A percentile compares a stretch with the other conserved stretches of the same genome.
These are phyloP conservation scores for Aspergillus ruber DNA, from an alignment of 2,329 filamentous ascomycete species.

Conservation along the genomic window DNA sequence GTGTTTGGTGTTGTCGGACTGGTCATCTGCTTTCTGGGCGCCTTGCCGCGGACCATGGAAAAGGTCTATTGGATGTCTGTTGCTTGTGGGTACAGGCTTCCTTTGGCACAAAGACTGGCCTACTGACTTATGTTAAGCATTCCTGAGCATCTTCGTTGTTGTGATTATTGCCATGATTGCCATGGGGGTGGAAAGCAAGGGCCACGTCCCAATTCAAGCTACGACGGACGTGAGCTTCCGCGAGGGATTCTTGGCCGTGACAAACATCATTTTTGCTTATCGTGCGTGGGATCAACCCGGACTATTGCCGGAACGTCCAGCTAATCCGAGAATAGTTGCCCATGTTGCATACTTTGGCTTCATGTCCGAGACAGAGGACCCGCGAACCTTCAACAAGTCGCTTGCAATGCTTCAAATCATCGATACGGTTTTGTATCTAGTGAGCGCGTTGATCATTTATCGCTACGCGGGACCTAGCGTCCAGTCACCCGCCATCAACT, in stretches of 20 bases:
- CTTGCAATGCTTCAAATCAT: constrained; percentile 56
- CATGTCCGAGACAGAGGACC: constrained; percentile 57
- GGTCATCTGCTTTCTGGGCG: constrained; percentile 52
- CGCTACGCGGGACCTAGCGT: constrained; percentile 57
- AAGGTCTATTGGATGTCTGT: constrained; percentile 57
- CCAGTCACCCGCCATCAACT: constrained; percentile 59
- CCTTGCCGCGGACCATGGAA: constrained; percentile 56
- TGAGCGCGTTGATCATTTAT: constrained; percentile 63
- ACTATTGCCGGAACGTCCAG: too few relatives aligned
- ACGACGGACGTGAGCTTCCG: constrained; percentile 41
- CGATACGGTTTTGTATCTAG: constrained; percentile 56
- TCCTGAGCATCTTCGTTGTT: constrained; percentile 56
- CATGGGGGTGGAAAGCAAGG: constrained; percentile 50
- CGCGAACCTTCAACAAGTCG: constrained; percentile 55
- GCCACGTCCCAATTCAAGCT: constrained; percentile 28
- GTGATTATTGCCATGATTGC: constrained; percentile 61
- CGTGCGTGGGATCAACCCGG: constrained; percentile 23
- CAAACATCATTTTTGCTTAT: constrained; percentile 66
- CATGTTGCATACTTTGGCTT: constrained; percentile 63
- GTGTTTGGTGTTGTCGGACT: constrained; percentile 56
- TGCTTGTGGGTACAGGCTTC: constrained; percentile 37
- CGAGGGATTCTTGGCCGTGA: constrained; percentile 54
- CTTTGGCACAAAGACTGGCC: background rate
- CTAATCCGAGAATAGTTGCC: constrained; percentile 29
- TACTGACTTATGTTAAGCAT: constrained; percentile 37